Conservation (phyloP, 1,139 yeast species). For the Saccharomyces hybrid region DNA sequence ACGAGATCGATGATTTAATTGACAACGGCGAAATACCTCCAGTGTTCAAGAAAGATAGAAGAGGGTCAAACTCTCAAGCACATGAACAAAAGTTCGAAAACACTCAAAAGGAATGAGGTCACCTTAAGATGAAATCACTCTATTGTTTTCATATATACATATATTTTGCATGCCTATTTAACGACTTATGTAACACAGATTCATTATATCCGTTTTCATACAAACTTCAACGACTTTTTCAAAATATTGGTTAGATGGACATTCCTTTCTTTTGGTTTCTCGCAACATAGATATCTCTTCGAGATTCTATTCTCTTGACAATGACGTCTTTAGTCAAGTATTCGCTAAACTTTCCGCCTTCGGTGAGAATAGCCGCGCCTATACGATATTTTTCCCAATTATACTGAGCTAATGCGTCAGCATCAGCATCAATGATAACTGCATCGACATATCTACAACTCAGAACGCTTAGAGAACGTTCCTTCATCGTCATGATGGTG, state of each 20-base stretch:
- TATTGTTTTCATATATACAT: no score
- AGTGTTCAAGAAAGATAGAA: slow-evolving; percentile 36
- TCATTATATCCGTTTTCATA: no score
- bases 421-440: slow-evolving; percentile 33
- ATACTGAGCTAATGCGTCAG: neutral
- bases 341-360: slow-evolving; percentile 22
- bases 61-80: slow-evolving; percentile 39
- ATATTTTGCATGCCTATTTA: no score
- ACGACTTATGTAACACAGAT: no score
- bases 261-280: no score
- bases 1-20: slow-evolving; percentile 48
- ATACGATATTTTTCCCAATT: slow-evolving; percentile 4
- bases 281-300: slow-evolving; percentile 14
- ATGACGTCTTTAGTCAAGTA: slow-evolving; percentile 31
- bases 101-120: no score
- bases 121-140: no score
- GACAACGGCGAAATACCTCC: slow-evolving; percentile 39
- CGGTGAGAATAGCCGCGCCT: slow-evolving; percentile 11
- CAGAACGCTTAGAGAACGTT: slow-evolving; percentile 77
- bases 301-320: slow-evolving; percentile 28
- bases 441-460: slow-evolving; percentile 85
- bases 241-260: no score
- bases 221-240: no score
- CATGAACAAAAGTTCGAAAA: slow-evolving; percentile 10
- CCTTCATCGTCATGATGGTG: slow-evolving; percentile 83